Evolutionary conservation across 2,329 filamentous ascomycete genomes (phyloP).

Genomic region (Leptographium wingfieldii): DNA sequence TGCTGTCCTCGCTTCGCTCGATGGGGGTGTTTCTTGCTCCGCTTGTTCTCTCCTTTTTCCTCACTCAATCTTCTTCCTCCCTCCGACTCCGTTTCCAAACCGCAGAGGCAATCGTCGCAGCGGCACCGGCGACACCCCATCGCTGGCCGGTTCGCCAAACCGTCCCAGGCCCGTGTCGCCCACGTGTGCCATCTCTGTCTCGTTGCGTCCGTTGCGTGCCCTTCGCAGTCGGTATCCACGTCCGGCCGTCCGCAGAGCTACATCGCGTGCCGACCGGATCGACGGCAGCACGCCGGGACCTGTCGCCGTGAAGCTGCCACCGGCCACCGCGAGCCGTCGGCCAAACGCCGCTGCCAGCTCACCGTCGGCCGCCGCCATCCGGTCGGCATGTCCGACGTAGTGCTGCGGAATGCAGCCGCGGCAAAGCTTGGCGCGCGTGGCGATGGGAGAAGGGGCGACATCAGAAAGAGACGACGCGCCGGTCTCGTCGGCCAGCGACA

Average conservation of each 20-base stretch:
- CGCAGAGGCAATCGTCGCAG: conserved; percentile 6
- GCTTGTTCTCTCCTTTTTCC: no score
- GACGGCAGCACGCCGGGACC: conserved; percentile 38
- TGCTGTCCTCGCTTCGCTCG: no score
- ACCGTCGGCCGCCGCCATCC: conserved; percentile 43
- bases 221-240: conserved; percentile 5
- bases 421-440: conserved; percentile 42
- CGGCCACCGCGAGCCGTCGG: conserved; percentile 51
- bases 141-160: conserved; percentile 7
- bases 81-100: conserved; percentile 1
- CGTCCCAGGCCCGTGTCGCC: conserved; percentile 14
- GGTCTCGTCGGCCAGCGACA: conserved; percentile 37
- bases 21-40: no score
- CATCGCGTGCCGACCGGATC: conserved; percentile 36
- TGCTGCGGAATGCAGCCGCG: conserved; percentile 84
- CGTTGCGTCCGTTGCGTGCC: neutral
- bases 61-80: neutral
- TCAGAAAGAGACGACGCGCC: no score
- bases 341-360: conserved; percentile 44
- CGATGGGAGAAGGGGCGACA: conserved; percentile 17
- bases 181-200: conserved; percentile 8
- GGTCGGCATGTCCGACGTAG: conserved; percentile 58
- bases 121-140: conserved; percentile 1
- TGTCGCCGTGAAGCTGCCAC: conserved; percentile 39
- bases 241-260: conserved; percentile 26